Base-by-base conservation (phyloP, 768 basidiomycete genomes). In the Boletellus sp. region DNA sequence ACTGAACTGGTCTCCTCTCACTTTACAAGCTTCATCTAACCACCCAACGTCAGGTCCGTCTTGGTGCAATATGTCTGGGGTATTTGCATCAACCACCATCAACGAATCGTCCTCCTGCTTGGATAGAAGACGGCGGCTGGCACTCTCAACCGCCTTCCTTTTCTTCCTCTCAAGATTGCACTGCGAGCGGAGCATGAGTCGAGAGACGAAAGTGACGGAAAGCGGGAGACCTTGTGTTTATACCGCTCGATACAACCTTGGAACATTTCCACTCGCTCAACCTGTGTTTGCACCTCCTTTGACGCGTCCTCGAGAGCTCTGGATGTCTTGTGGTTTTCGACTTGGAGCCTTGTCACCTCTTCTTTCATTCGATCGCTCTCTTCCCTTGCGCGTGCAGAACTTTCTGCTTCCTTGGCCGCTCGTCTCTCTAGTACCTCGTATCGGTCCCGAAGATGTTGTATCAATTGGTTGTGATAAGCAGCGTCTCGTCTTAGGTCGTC, bases 71-170 rank as follows among this genome's bases (percentile, higher is more conserved):
- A 33, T 31, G 32, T 67, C 65, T 7, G 67, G 56, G 11, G 57
- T 56, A 37, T 67, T 62, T 16, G 51, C 26, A 31, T 69, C 65
- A 33, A 66, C 55, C n/a, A 67, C 56, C 53, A 69, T 47, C 23
- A 67, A 41, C 0, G 67, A 67, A 1, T 68, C 61, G 1, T 66
- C 65, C 35, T 68, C 67, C 22, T 52, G 54, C 35, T 31, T 48
- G 20, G 51, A 42, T 35, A 20, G 24, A 17, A 47, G 20, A 13
- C 17, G 53, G 15, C 36, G 46, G 17, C 37, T 55, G 32, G 48
- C 50, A 28, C 34, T 46, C 35, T 64, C 52, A 2, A 68, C 40
- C 2, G 60, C 62, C 35, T 63, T 61, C 32, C 57, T 54, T 38
- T 68, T 67, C 50, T 57, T 62, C 48, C 45, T 66, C 43, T 64